phyloP scores from a whole-genome alignment of 1,284 basidiomycete genomes.

The Blastosporella zonata region DNA sequence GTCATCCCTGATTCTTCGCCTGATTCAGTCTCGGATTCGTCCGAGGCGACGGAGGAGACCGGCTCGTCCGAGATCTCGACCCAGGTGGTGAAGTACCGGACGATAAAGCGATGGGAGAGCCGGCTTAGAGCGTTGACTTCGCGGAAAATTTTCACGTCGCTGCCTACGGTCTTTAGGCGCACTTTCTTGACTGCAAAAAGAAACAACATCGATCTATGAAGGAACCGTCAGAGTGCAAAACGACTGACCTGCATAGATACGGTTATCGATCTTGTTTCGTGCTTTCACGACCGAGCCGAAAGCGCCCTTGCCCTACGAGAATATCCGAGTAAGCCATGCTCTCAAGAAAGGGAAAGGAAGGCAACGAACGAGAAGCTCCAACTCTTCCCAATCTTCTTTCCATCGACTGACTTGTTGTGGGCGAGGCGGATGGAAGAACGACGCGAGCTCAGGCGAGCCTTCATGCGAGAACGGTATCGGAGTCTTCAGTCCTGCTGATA shows the following conservation, averaged over 20 bases:
- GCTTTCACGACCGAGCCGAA: constrained; percentile 96
- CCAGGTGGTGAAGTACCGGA: constrained; percentile 88
- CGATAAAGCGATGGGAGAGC: constrained; percentile 87
- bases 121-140: constrained; percentile 89
- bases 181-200: constrained; percentile 82
- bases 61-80: constrained; percentile 60
- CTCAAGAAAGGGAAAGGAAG: neutral
- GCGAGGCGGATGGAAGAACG: constrained; percentile 43
- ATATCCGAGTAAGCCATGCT: neutral
- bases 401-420: constrained; percentile 65
- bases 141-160: constrained; percentile 85
- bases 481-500: constrained; percentile 41
- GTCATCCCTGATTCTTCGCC: constrained; percentile 44
- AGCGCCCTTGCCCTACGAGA: constrained; percentile 79
- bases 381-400: constrained; percentile 84
- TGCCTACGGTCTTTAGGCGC: constrained; percentile 73
- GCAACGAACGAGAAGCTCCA: constrained; percentile 62
- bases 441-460: constrained; percentile 16
- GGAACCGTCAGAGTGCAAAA: neutral
- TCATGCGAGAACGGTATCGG: constrained; percentile 41
- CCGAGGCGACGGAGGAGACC: constrained; percentile 44
- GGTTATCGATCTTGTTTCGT: constrained; percentile 74
- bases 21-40: constrained; percentile 38
- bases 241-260: constrained; percentile 64
- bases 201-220: constrained; percentile 1